A percentile compares a stretch with the other conserved stretches of the same genome.
These are phyloP conservation scores for Fusarium phyllophilum DNA, from an alignment of 2,329 filamentous ascomycete species.

Conservation along the genomic window DNA sequence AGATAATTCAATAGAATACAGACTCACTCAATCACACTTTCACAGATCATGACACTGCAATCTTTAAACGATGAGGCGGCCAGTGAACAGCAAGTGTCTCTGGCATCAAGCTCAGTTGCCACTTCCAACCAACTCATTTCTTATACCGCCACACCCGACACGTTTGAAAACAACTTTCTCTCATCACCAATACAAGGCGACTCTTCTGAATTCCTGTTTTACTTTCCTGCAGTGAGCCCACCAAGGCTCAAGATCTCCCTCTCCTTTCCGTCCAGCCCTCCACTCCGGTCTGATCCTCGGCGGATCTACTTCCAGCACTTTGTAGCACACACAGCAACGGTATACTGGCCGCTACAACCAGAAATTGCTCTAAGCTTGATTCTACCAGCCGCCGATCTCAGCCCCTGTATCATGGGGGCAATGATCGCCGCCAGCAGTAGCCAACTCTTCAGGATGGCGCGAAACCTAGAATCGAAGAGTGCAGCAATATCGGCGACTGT, in stretches of 20 bases:
- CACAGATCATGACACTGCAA: neutral
- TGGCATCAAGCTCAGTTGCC: accelerated
- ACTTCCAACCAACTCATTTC: neutral
- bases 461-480: neutral
- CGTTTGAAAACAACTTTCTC: accelerated
- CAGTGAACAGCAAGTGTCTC: accelerated
- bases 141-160: neutral
- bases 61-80: too few species aligned
- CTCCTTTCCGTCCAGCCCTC: neutral
- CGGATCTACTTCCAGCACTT: conserved; percentile 16
- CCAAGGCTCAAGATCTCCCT: neutral
- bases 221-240: accelerated
- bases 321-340: neutral
- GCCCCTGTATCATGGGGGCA: conserved; percentile 10
- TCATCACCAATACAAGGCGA: accelerated
- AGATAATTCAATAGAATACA: accelerated
- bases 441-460: neutral
- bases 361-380: neutral
- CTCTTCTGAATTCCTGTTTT: accelerated
- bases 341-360: conserved; percentile 11
- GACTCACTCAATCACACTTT: neutral
- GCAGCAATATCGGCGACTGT: conserved; percentile 3
- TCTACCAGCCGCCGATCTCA: conserved; percentile 1
- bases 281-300: neutral
- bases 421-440: conserved; percentile 14